Evolutionary conservation across 202 grass and related monocot species (phyloP).

Genomic region (Zizania palustris): DNA sequence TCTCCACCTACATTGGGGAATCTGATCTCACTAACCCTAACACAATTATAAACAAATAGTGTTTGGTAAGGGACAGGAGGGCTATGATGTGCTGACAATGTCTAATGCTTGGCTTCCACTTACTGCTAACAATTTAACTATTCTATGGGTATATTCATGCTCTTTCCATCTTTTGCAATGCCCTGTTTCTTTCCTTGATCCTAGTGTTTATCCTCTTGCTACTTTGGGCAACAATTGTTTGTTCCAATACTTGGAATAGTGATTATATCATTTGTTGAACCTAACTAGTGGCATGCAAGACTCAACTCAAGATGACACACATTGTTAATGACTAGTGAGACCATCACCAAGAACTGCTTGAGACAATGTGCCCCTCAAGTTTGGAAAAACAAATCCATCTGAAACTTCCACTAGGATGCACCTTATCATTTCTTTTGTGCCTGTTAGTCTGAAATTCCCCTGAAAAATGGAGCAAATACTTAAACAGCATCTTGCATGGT

Average conservation of each 20-base stretch:
- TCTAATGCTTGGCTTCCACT: constrained; percentile 47
- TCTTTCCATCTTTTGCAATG: constrained; percentile 51
- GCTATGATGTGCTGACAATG: constrained; percentile 40
- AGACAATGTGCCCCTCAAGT: constrained; percentile 33
- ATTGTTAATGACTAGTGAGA: constrained; percentile 32
- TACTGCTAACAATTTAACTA: constrained; percentile 27
- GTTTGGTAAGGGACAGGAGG: constrained; percentile 44
- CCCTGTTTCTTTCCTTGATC: constrained; percentile 32
- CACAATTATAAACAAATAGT: constrained; percentile 33
- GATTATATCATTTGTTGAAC: constrained; percentile 37
- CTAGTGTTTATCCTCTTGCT: constrained; percentile 52
- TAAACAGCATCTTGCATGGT: constrained; percentile 5
- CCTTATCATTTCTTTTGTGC: constrained; percentile 7
- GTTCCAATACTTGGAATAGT: constrained; percentile 40
- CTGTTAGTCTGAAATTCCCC: neutral
- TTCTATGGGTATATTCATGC: constrained; percentile 40
- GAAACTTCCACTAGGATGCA: constrained; percentile 30
- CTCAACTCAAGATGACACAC: constrained; percentile 15
- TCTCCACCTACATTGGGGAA: constrained; percentile 46
- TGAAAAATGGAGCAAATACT: too few species aligned
- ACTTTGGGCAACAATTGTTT: constrained; percentile 51
- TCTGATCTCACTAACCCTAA: constrained; percentile 37
- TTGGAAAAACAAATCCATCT: constrained; percentile 30
- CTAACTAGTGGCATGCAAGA: neutral
- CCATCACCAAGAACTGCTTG: constrained; percentile 43